Evolutionary conservation across 495 filamentous ascomycete genomes (phyloP), one percentile per base, ranked within the genome.

Genomic region (Rhypophila decipiens): DNA sequence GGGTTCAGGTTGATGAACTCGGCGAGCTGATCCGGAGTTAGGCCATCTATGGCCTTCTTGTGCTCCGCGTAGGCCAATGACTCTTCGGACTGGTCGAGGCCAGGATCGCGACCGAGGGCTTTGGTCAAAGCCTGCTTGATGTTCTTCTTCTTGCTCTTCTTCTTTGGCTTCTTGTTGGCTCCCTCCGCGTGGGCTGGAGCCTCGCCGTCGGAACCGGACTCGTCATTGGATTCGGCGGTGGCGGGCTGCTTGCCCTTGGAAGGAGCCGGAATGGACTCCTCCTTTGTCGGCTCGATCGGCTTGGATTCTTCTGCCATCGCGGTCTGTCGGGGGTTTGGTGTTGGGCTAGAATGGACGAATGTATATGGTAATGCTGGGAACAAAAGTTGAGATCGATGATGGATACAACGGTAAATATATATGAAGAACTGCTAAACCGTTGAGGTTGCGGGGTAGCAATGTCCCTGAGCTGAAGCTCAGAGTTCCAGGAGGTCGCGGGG

Each of bases 1-100:
- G 83, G 79, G 55, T 87, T 86, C 42, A 74, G 64, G 27, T 73
- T 66, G 34, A 85, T 64, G 27, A 88, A 71, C 57, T 78, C 71
- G 31, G 56, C 39, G 24, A 80, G 58, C 55, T 80, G 70, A 43
- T 69, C 62, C 1, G 67, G 57, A 17, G 71, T 69, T 39, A 82
- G 60, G 24, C 66, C 65, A 19, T 65, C 61, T 29, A 74, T 55
- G 22, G 67, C 67, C 49, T 69, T 75, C 55, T 66, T 67, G 9
- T 47, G 57, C 45, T 56, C 52, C 39, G 38, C n/a, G 13, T 40
- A 7, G 5, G 35, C 12, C 9, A 8, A 11, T 19, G 15, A 22
- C 31, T 35, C 38, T 8, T 22, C 19, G 8, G 39, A 49, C 37
- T 63, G 49, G 5, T 40, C 44, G 15, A 51, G 37, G 18, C 44